Conservation (phyloP, 345 rosid species). For the Brassica carinata region DNA sequence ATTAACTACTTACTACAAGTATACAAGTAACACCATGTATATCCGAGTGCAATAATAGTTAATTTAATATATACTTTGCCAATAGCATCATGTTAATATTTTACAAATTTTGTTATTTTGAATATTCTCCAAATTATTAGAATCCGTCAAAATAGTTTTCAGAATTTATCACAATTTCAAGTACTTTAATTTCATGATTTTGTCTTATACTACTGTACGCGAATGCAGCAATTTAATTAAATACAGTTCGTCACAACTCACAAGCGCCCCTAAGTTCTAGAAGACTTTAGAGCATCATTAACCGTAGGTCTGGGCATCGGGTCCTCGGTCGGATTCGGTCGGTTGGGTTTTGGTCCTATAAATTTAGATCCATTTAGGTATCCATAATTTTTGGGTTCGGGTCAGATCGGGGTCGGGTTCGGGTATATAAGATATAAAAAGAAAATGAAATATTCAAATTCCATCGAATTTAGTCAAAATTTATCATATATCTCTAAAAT, state of each 20-base stretch:
- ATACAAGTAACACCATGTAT: neutral
- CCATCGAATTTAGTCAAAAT: too few relatives aligned
- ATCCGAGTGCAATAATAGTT: neutral
- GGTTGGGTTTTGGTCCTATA: too few relatives aligned
- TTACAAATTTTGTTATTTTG: neutral
- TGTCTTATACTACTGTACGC: neutral
- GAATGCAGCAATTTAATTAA: neutral
- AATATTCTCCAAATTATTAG: neutral
- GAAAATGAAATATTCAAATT: too few relatives aligned
- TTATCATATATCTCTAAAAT: too few relatives aligned
- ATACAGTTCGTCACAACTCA: neutral
- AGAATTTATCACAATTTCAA: neutral
- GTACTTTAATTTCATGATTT: neutral
- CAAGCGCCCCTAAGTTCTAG: conserved; percentile 16
- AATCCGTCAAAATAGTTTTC: neutral
- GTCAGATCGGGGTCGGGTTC: too few relatives aligned
- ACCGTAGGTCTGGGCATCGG: too few relatives aligned
- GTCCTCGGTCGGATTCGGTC: too few relatives aligned
- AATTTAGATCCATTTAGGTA: too few relatives aligned
- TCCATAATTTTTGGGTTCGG: too few relatives aligned
- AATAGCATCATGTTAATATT: neutral
- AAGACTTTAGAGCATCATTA: neutral
- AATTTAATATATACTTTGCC: neutral
- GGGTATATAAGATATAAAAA: too few relatives aligned
- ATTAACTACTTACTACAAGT: too few relatives aligned